Evolutionary conservation across 139 green algal species (phyloP).

Genomic region (Tetradesmus obliquus): DNA sequence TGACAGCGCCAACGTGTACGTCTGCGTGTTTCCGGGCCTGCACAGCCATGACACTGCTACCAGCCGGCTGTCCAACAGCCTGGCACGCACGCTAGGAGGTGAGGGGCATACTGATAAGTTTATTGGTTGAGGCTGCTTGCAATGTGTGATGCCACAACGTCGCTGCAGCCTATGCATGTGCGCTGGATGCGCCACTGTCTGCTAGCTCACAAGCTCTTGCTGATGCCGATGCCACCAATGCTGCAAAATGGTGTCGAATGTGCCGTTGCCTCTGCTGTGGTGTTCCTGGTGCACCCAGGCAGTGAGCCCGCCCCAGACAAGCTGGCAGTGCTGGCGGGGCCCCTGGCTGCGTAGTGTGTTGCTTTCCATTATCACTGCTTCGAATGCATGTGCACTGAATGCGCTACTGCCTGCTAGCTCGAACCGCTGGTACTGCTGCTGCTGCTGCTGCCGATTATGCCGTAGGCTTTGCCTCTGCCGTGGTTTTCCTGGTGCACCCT

Average conservation of each 20-base stretch:
- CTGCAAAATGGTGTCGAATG: too few species aligned
- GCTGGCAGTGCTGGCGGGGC: neutral
- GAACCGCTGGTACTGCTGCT: neutral
- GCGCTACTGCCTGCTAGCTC: neutral
- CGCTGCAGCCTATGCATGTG: neutral
- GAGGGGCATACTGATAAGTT: neutral
- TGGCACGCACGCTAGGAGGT: slow-evolving; percentile 28
- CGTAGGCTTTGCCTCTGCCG: slow-evolving; percentile 24
- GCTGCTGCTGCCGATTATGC: neutral
- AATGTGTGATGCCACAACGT: neutral
- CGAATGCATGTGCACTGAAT: neutral
- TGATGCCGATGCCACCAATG: neutral
- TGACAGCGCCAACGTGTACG: slow-evolving; percentile 19
- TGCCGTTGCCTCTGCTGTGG: neutral
- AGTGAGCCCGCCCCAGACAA: slow-evolving; percentile 8
- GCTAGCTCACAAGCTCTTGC: neutral
- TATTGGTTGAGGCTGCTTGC: too few species aligned
- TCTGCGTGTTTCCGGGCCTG: slow-evolving; percentile 30
- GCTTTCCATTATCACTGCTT: too few species aligned
- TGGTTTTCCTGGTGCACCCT: slow-evolving; percentile 39
- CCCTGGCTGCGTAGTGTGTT: neutral
- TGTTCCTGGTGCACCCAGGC: too few species aligned
- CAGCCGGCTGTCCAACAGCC: slow-evolving; percentile 5
- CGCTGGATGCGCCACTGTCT: too few species aligned
- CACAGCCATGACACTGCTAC: slow-evolving; percentile 13